These are phyloP conservation scores for Apodospora peruviana DNA, from an alignment of 495 filamentous ascomycete genomes.

Conservation along the genomic window DNA sequence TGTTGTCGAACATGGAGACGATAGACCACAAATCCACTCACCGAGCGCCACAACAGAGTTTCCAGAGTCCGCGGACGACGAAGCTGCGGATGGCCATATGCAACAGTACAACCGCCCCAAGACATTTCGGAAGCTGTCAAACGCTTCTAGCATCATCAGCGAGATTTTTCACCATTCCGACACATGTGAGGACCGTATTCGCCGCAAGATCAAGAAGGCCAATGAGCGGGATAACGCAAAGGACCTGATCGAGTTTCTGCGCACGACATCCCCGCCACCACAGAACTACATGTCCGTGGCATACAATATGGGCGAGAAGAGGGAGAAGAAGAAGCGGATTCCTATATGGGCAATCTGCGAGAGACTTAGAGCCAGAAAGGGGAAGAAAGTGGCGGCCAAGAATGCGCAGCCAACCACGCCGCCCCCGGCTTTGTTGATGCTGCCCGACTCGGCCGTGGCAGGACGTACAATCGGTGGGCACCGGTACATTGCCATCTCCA, in stretches of 20 bases:
- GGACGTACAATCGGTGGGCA: conserved; percentile 35
- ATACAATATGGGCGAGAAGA: background rate
- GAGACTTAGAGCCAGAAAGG: background rate
- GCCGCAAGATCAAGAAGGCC: conserved; percentile 12
- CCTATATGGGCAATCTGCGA: conserved; percentile 6
- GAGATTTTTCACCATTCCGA: conserved; percentile 22
- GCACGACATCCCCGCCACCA: conserved; percentile 32
- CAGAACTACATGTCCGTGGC: conserved; percentile 32
- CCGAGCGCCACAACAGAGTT: background rate
- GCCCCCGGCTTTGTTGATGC: conserved; percentile 21
- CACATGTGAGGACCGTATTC: conserved; percentile 12
- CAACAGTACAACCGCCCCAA: conserved; percentile 10
- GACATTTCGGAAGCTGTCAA: conserved; percentile 13
- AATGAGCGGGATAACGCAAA: conserved; percentile 15
- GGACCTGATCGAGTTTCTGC: conserved; percentile 37
- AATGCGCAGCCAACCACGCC: background rate
- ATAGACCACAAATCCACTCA: background rate
- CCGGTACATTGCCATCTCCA: conserved; percentile 48
- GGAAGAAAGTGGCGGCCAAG: background rate
- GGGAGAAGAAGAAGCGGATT: conserved; percentile 6
- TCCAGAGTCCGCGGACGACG: too few relatives aligned
- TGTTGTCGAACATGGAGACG: background rate
- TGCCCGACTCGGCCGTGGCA: conserved; percentile 43
- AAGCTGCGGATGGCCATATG: conserved; percentile 8
- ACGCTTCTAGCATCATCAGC: conserved; percentile 17